Conservation (phyloP, 768 basidiomycete species). For the Crepidotus variabilis region DNA sequence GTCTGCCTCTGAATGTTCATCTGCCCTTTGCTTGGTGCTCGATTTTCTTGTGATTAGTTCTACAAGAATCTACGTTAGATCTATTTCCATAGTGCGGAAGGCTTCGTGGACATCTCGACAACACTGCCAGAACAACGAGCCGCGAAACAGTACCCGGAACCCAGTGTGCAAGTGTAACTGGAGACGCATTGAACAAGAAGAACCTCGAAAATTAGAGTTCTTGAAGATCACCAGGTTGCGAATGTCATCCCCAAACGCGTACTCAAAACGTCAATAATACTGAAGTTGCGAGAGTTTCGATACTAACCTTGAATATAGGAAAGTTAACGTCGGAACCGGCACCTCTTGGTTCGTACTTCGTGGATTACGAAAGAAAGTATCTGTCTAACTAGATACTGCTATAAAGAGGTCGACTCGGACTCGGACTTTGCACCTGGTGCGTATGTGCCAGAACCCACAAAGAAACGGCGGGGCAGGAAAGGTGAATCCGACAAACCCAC, state of each 20-base stretch:
- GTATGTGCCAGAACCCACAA: slow-evolving; percentile 28
- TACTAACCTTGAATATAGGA: too few species aligned
- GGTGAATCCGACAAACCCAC: background rate
- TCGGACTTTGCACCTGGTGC: slow-evolving; percentile 44
- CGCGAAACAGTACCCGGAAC: too few species aligned
- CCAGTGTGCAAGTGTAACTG: too few species aligned
- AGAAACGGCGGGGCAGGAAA: slow-evolving; percentile 24
- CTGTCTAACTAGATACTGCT: background rate
- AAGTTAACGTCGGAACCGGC: slow-evolving; percentile 24
- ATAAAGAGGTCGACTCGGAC: slow-evolving; percentile 42
- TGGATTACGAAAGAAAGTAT: background rate
- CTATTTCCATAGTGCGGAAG: too few species aligned
- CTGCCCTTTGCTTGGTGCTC: background rate
- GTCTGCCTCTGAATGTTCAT: background rate
- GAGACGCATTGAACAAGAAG: too few species aligned
- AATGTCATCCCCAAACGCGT: slow-evolving; percentile 14
- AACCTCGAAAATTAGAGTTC: too few species aligned
- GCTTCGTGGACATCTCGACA: too few species aligned
- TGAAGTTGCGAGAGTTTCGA: too few species aligned
- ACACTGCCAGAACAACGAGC: too few species aligned
- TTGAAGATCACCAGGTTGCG: too few species aligned
- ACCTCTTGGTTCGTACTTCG: slow-evolving; percentile 27
- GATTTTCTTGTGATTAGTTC: too few species aligned
- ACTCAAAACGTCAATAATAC: slow-evolving; percentile 23
- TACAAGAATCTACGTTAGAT: too few species aligned